Percentiles rank a stretch among this genome's conserved stretches.
Evolutionary conservation across 1,284 basidiomycete species (phyloP).

Genomic region (Bothia castanella): DNA sequence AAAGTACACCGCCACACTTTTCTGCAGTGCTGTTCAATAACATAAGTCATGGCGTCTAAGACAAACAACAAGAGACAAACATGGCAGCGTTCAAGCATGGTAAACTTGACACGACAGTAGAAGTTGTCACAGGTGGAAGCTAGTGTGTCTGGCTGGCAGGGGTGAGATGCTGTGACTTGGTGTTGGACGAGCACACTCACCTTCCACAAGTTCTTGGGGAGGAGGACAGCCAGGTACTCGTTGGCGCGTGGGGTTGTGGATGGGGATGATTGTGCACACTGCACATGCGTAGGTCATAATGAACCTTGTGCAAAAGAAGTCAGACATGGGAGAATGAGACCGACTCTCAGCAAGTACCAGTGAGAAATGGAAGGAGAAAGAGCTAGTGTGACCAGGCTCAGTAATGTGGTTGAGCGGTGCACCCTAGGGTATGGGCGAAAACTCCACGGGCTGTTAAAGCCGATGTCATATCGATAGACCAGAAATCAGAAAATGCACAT

Average conservation of each 20-base stretch:
- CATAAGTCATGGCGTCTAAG: conserved; percentile 20
- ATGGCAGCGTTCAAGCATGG: conserved; percentile 67
- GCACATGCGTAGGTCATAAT: conserved; percentile 20
- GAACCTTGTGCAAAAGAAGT: conserved; percentile 18
- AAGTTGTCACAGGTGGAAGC: conserved; percentile 67
- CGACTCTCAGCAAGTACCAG: no score
- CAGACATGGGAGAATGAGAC: no score
- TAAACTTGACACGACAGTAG: conserved; percentile 59
- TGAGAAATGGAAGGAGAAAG: no score
- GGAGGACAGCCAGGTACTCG: conserved; percentile 73
- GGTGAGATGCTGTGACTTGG: conserved; percentile 3
- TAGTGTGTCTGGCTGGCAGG: conserved; percentile 54
- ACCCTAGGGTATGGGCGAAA: no score
- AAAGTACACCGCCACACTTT: conserved; percentile 79
- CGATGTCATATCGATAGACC: no score
- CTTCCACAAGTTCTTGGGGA: conserved; percentile 70
- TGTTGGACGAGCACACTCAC: conserved; percentile 33
- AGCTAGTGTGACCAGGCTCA: no score
- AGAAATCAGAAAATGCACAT: no score
- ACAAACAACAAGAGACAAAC: conserved; percentile 39
- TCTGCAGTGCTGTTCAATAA: conserved; percentile 58
- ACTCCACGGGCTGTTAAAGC: no score
- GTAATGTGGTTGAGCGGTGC: no score
- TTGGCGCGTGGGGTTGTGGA: conserved; percentile 39
- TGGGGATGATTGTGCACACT: conserved; percentile 16